Conservation (phyloP, 805 yeast genomes). For the Monosporozyma servazzii region DNA sequence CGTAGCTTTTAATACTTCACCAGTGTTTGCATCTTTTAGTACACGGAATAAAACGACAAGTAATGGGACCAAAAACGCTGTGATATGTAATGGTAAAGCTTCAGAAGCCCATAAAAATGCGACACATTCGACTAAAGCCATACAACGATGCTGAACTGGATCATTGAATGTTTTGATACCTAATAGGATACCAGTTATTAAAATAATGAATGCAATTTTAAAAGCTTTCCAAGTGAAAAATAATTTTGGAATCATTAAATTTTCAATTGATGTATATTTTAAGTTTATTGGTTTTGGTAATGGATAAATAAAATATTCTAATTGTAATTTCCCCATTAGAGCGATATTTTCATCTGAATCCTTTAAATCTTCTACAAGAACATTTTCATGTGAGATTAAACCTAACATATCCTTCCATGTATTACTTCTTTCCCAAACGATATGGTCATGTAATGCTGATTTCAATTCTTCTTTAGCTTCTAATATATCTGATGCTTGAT, state of each 20-base stretch:
- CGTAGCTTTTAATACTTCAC: slow-evolving; percentile 51
- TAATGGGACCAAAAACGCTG: slow-evolving; percentile 77
- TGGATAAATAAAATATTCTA: slow-evolving; percentile 29
- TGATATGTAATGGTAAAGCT: slow-evolving; percentile 83
- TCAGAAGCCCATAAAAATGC: slow-evolving; percentile 93
- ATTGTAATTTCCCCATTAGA: slow-evolving; percentile 24
- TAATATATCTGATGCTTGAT: slow-evolving; percentile 29
- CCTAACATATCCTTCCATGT: slow-evolving; percentile 95
- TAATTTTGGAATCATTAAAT: slow-evolving; percentile 36
- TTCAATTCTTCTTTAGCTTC: slow-evolving; percentile 47
- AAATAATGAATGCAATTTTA: slow-evolving; percentile 40
- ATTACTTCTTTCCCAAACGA: slow-evolving; percentile 93
- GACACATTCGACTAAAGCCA: slow-evolving; percentile 54
- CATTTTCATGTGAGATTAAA: slow-evolving; percentile 47
- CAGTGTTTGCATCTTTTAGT: slow-evolving; percentile 39
- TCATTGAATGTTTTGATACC: slow-evolving; percentile 57
- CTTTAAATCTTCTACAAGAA: slow-evolving; percentile 22
- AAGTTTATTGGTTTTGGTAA: slow-evolving; percentile 21
- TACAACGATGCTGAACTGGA: slow-evolving; percentile 49
- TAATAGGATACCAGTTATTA: slow-evolving; percentile 44
- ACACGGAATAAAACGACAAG: slow-evolving; percentile 65
- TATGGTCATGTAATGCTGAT: slow-evolving; percentile 71
- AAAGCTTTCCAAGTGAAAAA: slow-evolving; percentile 40
- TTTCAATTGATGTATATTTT: slow-evolving; percentile 4
- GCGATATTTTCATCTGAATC: slow-evolving; percentile 12